Evolutionary conservation across 2,329 filamentous ascomycete genomes (phyloP).

Genomic region (Chaetomiaceae sp.): DNA sequence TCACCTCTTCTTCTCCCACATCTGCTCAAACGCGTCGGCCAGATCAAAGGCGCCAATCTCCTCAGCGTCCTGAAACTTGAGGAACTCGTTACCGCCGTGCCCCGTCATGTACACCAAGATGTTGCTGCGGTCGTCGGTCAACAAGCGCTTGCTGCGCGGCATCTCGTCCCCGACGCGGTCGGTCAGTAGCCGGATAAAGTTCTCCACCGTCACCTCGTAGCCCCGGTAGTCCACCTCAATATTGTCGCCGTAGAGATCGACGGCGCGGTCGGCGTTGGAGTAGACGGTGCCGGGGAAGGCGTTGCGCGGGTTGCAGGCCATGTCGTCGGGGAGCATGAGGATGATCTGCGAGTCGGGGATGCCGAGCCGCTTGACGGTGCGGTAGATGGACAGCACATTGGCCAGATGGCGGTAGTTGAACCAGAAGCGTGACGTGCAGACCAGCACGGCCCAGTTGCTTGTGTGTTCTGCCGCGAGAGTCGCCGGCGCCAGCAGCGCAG

Average conservation of each 20-base stretch:
- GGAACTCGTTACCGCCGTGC: conserved; percentile 93
- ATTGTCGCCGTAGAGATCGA: conserved; percentile 96
- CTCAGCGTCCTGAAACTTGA: conserved; percentile 97
- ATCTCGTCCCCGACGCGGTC: conserved; percentile 93
- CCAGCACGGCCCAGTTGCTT: conserved; percentile 98
- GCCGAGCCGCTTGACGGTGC: conserved; percentile 93
- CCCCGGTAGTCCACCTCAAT: conserved; percentile 98
- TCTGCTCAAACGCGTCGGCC: conserved; percentile 96
- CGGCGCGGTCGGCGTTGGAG: conserved; percentile 92
- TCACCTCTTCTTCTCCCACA: conserved; percentile 98
- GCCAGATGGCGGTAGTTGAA: conserved; percentile 99
- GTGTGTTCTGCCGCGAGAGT: conserved; percentile 69
- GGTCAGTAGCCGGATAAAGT: conserved; percentile 92
- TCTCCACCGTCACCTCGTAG: conserved; percentile 98
- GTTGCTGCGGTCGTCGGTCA: conserved; percentile 94
- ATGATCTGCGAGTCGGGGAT: conserved; percentile 99
- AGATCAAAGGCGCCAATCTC: conserved; percentile 96
- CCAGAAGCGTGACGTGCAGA: conserved; percentile 98
- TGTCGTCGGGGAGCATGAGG: conserved; percentile 99
- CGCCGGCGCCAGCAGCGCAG: conserved; percentile 42
- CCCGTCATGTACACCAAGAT: conserved; percentile 99
- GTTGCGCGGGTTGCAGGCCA: conserved; percentile 98
- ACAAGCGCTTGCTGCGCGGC: conserved; percentile 85
- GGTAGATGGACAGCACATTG: conserved; percentile 95
- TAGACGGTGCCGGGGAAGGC: conserved; percentile 97